Percentiles rank a stretch among this genome's conserved stretches.
These are phyloP conservation scores for Calonectria hongkongensis DNA, from an alignment of 2,329 filamentous ascomycete species.

Conservation along the genomic window DNA sequence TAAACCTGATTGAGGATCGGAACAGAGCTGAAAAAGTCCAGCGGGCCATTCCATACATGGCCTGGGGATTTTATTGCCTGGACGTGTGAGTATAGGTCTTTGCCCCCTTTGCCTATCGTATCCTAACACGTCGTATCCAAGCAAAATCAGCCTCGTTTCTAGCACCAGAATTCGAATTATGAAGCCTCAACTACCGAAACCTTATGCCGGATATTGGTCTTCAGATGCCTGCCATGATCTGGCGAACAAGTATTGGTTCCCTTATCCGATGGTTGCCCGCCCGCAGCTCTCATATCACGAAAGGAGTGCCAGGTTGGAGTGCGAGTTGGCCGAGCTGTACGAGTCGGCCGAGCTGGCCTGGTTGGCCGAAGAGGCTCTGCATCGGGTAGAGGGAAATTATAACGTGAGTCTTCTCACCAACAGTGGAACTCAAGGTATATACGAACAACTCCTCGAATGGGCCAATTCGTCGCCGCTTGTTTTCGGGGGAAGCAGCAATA, in stretches of 20 bases:
- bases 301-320: slow-evolving; percentile 10
- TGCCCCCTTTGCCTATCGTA: no score
- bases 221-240: neutral
- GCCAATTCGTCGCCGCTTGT: neutral
- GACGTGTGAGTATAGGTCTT: slow-evolving; percentile 44
- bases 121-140: neutral
- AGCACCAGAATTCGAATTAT: neutral
- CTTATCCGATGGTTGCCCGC: slow-evolving; percentile 33
- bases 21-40: slow-evolving; percentile 1
- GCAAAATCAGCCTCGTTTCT: slow-evolving; percentile 3
- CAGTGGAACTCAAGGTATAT: neutral
- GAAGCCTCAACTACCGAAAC: neutral
- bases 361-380: slow-evolving; percentile 26
- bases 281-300: slow-evolving; percentile 15
- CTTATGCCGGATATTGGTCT: neutral
- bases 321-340: slow-evolving; percentile 14
- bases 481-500: slow-evolving; percentile 11
- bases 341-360: slow-evolving; percentile 11
- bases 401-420: no score
- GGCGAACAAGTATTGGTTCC: slow-evolving; percentile 34
- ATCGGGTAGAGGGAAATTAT: slow-evolving; percentile 2
- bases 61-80: slow-evolving; percentile 51
- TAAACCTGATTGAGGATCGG: no score
- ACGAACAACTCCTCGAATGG: slow-evolving; percentile 19
- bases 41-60: slow-evolving; percentile 38